Base-by-base conservation (phyloP, 2,329 filamentous ascomycete species). In the Talaromyces sp. region DNA sequence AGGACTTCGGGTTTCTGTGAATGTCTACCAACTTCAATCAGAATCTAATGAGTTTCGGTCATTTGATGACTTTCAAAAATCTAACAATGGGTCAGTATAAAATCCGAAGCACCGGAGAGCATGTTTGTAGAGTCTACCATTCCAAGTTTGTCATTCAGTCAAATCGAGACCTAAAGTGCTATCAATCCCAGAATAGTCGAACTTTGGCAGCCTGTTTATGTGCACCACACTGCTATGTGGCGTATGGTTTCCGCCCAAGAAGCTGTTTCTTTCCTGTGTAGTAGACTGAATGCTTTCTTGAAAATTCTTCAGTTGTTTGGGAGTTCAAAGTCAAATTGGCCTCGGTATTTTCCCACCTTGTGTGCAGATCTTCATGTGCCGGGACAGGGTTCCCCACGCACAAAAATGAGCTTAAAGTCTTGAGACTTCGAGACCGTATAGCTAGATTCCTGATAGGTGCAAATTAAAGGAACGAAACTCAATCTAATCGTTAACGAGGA, bases 371-470 rank as follows among this genome's bases (percentile, higher is more conserved):
- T 13, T 51, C 47, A 51, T 27, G 47, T 53, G 15, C 27, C 49
- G 15, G 27, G 27, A 8, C 27, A 29, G 27, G 25, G 27, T n/a
- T 31, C 25, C 15, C 27, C 49, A 31, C 49, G 22, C 5, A 49
- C 25, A 17, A 49, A 19, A 45, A 25, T 49, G 45, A 49, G 47
- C 47, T n/a, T 51, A 51, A 51, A 51, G 15, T 8, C 7, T 29
- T 51, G 47, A 29, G 13, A 27, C 2, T 29, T 29, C 25, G 47
- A 29, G 47, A 17, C 15, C 25, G 25, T 51, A 31, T n/a, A 29
- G 13, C 49, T n/a, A 13, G 69, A 69, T 51, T 51, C 25, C 47
- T 29, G 25, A 27, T 51, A 51, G 47, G 47, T 27, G 22, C 22
- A 15, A 51, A 29, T 27, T 17, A 25, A 13, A 27, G 25, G 22